Percentiles rank a stretch among this genome's conserved stretches.
Evolutionary conservation across 257 asterid species (phyloP).

Genomic region (Handroanthus guayacan): DNA sequence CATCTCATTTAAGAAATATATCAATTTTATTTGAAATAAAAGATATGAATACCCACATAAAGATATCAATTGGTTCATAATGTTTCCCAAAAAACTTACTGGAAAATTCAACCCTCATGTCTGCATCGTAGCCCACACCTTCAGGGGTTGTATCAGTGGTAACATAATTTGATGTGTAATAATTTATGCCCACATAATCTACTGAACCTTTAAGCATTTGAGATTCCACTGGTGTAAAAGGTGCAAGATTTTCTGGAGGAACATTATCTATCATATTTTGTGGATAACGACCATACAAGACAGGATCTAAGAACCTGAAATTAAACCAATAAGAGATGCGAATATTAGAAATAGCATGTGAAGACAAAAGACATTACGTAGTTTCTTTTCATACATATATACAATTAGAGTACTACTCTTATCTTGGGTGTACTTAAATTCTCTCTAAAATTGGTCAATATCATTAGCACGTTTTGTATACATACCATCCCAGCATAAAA

Average conservation of each 20-base stretch:
- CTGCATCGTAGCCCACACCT: slow-evolving; percentile 27
- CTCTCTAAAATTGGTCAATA: too few relatives aligned
- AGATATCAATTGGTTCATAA: not conserved
- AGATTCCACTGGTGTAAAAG: slow-evolving; percentile 1
- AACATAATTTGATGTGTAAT: slow-evolving; percentile 37
- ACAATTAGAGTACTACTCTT: too few relatives aligned
- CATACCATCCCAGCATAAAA: slow-evolving; percentile 24
- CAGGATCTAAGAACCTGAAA: slow-evolving; percentile 33
- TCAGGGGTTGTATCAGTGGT: not conserved
- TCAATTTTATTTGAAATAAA: too few relatives aligned
- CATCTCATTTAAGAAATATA: too few relatives aligned
- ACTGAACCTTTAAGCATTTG: slow-evolving; percentile 5
- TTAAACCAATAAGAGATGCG: not conserved
- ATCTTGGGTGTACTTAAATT: too few relatives aligned
- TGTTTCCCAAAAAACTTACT: not conserved
- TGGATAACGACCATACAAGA: slow-evolving; percentile 29
- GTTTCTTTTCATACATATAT: too few relatives aligned
- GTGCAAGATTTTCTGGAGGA: slow-evolving; percentile 23
- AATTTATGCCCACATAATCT: slow-evolving; percentile 45
- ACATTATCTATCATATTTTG: slow-evolving; percentile 25
- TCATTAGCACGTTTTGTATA: not conserved
- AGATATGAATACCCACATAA: too few relatives aligned
- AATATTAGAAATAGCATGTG: too few relatives aligned
- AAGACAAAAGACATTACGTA: too few relatives aligned
- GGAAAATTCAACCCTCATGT: not conserved